A percentile compares a stretch with the other conserved stretches of the same genome.
phyloP scores from a whole-genome alignment of 352 stramenopile species.

The Globisporangium cystogenes region DNA sequence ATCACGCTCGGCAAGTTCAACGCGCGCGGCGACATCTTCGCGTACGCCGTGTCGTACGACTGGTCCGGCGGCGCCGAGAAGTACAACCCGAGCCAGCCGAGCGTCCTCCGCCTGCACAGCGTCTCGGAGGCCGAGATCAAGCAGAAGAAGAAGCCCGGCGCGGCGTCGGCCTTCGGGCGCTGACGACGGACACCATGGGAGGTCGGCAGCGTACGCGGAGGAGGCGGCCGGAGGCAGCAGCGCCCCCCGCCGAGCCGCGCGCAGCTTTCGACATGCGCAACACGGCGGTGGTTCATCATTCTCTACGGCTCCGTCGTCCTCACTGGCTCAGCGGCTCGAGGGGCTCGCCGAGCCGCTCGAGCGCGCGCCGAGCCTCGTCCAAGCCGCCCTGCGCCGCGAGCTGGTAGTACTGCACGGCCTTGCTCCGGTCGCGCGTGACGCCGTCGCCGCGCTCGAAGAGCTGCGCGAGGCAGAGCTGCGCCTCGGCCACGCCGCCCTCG shows the following conservation, averaged over 20 bases:
- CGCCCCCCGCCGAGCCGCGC: no score
- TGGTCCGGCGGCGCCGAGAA: conserved; percentile 93
- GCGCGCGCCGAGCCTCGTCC: conserved; percentile 38
- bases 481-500: conserved; percentile 50
- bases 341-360: conserved; percentile 44
- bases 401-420: conserved; percentile 78
- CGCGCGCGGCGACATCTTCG: conserved; percentile 91
- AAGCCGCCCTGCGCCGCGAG: conserved; percentile 50
- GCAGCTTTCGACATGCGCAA: neutral
- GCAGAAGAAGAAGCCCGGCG: conserved; percentile 91
- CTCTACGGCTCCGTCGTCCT: neutral
- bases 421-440: conserved; percentile 36
- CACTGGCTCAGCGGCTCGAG: conserved; percentile 15
- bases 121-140: conserved; percentile 94
- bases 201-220: no score
- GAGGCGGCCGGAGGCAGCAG: no score
- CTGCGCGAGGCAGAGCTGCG: conserved; percentile 72
- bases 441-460: conserved; percentile 64
- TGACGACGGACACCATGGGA: no score
- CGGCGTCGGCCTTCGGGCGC: no score
- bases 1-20: conserved; percentile 94
- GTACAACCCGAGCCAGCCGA: conserved; percentile 82
- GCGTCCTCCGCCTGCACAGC: conserved; percentile 92
- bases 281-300: neutral
- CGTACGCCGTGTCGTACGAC: conserved; percentile 96